Percentiles rank a stretch among this genome's conserved stretches.
Conservation (phyloP, 73 alveolate species). For the Paramecium sonneborni region DNA sequence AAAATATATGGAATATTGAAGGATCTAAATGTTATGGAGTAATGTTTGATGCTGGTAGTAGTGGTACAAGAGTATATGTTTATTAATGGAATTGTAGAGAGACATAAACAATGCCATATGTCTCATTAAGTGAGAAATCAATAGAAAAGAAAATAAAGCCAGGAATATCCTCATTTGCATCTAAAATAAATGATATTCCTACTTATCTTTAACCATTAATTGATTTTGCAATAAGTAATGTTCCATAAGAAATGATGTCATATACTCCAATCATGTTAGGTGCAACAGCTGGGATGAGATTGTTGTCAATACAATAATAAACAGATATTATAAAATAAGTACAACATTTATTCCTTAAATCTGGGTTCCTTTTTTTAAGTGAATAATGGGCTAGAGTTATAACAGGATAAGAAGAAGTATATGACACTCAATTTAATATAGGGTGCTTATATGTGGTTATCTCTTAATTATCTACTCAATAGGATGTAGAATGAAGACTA, state of each 20-base stretch:
- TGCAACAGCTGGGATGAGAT: slow-evolving; percentile 69
- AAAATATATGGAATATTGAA: not conserved
- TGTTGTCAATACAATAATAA: not conserved
- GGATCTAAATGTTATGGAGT: not conserved
- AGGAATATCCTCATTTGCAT: not conserved
- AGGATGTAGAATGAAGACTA: not conserved
- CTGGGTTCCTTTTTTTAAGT: slow-evolving; percentile 36
- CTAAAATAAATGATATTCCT: not conserved
- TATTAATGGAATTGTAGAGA: slow-evolving; percentile 63
- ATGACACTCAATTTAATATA: not conserved
- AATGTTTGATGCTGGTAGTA: slow-evolving; percentile 67
- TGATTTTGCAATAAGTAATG: not conserved
- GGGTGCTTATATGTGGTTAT: slow-evolving; percentile 66
- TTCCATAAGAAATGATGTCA: slow-evolving; percentile 30
- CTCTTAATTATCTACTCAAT: slow-evolving; percentile 33
- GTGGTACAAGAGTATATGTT: slow-evolving; percentile 59
- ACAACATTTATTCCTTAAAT: not conserved
- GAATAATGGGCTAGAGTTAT: slow-evolving; percentile 59
- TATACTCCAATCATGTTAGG: slow-evolving; percentile 63
- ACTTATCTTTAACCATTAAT: not conserved
- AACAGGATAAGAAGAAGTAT: slow-evolving; percentile 54
- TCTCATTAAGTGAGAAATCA: not conserved
- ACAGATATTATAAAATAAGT: not conserved
- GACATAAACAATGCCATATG: slow-evolving; percentile 25
- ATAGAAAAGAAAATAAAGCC: slow-evolving; percentile 28